Evolutionary conservation across 805 yeast species (phyloP).

Genomic region (Metschnikowia arizonensis): DNA sequence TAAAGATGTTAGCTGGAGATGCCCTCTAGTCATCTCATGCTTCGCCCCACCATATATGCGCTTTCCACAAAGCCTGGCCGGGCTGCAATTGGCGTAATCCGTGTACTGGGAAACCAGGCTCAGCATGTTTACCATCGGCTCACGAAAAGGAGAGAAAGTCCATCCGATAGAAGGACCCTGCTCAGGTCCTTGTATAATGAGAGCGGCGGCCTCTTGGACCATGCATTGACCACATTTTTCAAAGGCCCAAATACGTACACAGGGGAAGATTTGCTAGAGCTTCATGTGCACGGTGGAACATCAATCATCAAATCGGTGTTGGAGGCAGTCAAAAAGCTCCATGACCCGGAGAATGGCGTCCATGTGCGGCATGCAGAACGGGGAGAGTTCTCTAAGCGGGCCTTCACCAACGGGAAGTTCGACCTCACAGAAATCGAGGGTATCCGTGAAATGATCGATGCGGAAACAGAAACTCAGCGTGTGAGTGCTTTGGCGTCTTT

Average conservation of each 20-base stretch:
- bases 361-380: constrained; percentile 77
- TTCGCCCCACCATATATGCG: constrained; percentile 77
- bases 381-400: constrained; percentile 88
- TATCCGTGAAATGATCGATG: constrained; percentile 79
- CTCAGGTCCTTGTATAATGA: constrained; percentile 55
- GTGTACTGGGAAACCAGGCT: constrained; percentile 74
- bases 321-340: constrained; percentile 52
- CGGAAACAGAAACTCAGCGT: constrained; percentile 90
- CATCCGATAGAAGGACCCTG: constrained; percentile 54
- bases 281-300: constrained; percentile 92
- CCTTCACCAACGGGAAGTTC: constrained; percentile 76
- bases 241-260: constrained; percentile 76
- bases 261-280: constrained; percentile 85
- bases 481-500: constrained; percentile 68
- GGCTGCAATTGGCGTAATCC: constrained; percentile 82
- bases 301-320: constrained; percentile 75
- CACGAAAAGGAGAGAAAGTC: constrained; percentile 31
- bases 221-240: constrained; percentile 69
- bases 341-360: constrained; percentile 38
- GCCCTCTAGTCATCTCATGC: constrained; percentile 2
- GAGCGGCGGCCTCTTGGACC: constrained; percentile 54
- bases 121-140: constrained; percentile 41
- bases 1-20: too few species aligned
- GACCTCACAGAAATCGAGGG: constrained; percentile 93
- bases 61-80: constrained; percentile 77